These are phyloP conservation scores for Tulasnella calospora DNA, from an alignment of 768 basidiomycete genomes.

Conservation along the genomic window DNA sequence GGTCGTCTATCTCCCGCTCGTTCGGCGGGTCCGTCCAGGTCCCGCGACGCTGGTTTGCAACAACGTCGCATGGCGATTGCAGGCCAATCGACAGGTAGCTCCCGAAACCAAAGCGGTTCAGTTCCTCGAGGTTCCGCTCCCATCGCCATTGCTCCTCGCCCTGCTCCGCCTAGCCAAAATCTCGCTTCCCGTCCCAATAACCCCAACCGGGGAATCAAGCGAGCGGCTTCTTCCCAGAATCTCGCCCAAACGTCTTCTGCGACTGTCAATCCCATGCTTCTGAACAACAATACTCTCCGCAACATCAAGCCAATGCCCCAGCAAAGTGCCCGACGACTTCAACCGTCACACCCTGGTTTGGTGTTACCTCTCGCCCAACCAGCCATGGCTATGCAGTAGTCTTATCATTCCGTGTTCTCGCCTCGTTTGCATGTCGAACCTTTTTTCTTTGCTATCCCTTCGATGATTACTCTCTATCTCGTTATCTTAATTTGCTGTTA, in stretches of 20 bases:
- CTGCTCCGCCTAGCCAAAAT: not conserved
- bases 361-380: not conserved
- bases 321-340: not conserved
- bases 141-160: not conserved
- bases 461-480: not conserved
- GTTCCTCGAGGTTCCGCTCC: not conserved
- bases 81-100: not conserved
- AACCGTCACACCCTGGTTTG: not conserved
- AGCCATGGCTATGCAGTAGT: not conserved
- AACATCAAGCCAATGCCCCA: slow-evolving; percentile 3
- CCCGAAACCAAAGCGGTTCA: not conserved
- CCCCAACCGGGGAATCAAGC: not conserved
- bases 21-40: not conserved
- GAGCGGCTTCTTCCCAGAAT: not conserved
- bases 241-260: not conserved
- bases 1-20: not conserved
- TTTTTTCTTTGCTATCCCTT: not conserved
- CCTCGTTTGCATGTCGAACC: not conserved
- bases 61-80: not conserved
- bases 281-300: not conserved
- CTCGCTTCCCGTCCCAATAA: not conserved
- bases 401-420: not conserved
- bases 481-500: slow-evolving; percentile 8
- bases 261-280: not conserved
- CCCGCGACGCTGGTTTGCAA: not conserved